Evolutionary conservation across 768 basidiomycete species (phyloP).

Genomic region (Phylloporus sp.): DNA sequence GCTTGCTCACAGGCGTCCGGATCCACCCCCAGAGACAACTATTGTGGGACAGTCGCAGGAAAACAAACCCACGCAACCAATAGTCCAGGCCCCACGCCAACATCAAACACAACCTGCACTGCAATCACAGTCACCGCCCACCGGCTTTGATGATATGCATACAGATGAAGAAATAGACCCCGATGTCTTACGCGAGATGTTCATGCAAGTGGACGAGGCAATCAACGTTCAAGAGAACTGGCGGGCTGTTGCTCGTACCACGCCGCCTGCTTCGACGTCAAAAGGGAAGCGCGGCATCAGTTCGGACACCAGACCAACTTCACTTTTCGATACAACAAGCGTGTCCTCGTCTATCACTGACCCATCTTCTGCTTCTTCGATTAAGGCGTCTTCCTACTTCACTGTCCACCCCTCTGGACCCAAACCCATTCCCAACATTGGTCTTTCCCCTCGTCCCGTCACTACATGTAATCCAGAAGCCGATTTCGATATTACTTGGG

Average conservation of each 20-base stretch:
- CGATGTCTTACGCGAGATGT: conserved; percentile 25
- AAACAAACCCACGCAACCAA: conserved; percentile 11
- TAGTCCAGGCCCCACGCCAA: conserved; percentile 15
- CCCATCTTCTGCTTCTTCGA: conserved; percentile 3
- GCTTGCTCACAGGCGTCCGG: conserved; percentile 21
- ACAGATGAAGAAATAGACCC: conserved; percentile 28
- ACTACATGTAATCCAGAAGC: conserved; percentile 16
- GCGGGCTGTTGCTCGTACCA: background rate
- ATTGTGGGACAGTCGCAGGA: conserved; percentile 7
- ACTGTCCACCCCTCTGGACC: conserved; percentile 3
- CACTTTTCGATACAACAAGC: background rate
- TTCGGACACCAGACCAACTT: background rate
- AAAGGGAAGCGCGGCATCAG: background rate
- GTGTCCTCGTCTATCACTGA: conserved; percentile 11
- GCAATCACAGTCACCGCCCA: conserved; percentile 10
- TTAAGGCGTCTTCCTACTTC: conserved; percentile 22
- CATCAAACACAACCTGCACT: conserved; percentile 6
- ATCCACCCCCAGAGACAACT: conserved; percentile 17
- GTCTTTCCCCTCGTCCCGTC: conserved; percentile 28
- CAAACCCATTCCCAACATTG: conserved; percentile 23
- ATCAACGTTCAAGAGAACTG: conserved; percentile 3
- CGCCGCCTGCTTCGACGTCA: background rate
- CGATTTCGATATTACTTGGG: conserved; percentile 25
- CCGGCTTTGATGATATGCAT: conserved; percentile 22
- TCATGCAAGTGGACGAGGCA: conserved; percentile 15